phyloP scores from a whole-genome alignment of 331 rosid species.

The Spiraea crenata region DNA sequence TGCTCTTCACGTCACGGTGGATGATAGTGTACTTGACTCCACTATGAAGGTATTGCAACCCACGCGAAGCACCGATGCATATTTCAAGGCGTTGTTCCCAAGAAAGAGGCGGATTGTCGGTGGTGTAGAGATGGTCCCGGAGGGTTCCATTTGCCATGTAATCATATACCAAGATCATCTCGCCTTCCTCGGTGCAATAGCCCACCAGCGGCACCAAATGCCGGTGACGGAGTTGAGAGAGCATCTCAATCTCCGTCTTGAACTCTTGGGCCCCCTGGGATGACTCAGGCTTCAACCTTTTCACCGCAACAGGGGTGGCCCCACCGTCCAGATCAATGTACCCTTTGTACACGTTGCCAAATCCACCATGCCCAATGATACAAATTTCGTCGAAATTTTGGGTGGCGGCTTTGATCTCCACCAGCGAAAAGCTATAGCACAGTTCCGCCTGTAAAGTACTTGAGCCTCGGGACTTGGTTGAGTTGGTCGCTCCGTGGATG shows the following conservation, averaged over 20 bases:
- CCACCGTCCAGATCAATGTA: conserved; percentile 8
- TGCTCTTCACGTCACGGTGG: conserved; percentile 56
- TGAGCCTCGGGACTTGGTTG: conserved; percentile 20
- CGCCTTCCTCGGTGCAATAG: conserved; percentile 34
- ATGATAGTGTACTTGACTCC: conserved; percentile 46
- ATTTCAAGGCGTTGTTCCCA: conserved; percentile 42
- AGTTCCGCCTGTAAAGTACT: conserved; percentile 16
- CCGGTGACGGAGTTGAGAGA: conserved; percentile 29
- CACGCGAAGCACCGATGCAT: conserved; percentile 45
- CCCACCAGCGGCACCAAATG: conserved; percentile 42
- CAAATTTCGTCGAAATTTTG: conserved; percentile 19
- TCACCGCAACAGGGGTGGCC: conserved; percentile 24
- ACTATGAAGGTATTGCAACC: conserved; percentile 47
- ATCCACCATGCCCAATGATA: conserved; percentile 33
- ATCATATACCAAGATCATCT: conserved; percentile 53
- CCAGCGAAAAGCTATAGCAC: conserved; percentile 32
- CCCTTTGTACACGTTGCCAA: conserved; percentile 40
- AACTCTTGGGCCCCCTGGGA: conserved; percentile 33
- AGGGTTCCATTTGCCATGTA: conserved; percentile 46
- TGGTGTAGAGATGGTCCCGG: conserved; percentile 25
- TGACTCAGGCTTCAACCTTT: conserved; percentile 32
- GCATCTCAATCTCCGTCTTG: conserved; percentile 39
- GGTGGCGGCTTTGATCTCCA: conserved; percentile 31
- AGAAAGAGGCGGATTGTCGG: conserved; percentile 26
- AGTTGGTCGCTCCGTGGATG: conserved; percentile 14